A percentile compares a stretch with the other conserved stretches of the same genome.
Conservation (phyloP, 331 rosid genomes). For the Cydonia oblonga region DNA sequence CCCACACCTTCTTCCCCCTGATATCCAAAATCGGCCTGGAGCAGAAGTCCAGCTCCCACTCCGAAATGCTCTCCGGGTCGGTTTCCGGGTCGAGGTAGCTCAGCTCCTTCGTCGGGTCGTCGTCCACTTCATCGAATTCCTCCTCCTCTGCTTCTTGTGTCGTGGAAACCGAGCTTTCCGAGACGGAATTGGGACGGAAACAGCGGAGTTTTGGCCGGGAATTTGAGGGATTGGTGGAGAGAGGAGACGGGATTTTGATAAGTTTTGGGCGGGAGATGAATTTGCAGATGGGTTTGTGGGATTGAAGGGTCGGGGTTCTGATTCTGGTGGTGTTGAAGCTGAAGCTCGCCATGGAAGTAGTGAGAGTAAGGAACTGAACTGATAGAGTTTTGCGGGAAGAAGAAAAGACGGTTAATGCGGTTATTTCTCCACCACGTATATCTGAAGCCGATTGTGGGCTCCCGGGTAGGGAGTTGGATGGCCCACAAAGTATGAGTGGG, state of each 20-base stretch:
- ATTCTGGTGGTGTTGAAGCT: constrained; percentile 55
- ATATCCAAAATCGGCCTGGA: constrained; percentile 80
- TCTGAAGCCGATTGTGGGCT: constrained; percentile 12
- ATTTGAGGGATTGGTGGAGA: background rate
- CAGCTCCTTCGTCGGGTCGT: constrained; percentile 65
- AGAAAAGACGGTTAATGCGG: constrained; percentile 4
- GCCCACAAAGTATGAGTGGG: background rate
- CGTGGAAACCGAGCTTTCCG: constrained; percentile 46
- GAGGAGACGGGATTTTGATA: constrained; percentile 19
- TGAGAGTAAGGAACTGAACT: background rate
- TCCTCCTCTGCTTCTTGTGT: constrained; percentile 26
- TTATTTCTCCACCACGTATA: constrained; percentile 39
- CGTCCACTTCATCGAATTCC: constrained; percentile 20
- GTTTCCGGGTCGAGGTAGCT: constrained; percentile 62
- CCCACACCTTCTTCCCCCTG: constrained; percentile 94
- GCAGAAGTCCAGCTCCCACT: constrained; percentile 91
- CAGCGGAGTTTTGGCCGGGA: constrained; percentile 18
- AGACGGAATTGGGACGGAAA: constrained; percentile 35
- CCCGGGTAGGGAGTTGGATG: background rate
- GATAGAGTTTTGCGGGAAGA: background rate
- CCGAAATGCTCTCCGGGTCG: constrained; percentile 42
- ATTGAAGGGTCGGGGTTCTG: constrained; percentile 35
- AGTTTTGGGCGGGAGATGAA: constrained; percentile 14
- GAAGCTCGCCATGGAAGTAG: constrained; percentile 60
- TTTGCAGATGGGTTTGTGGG: constrained; percentile 19